Evolutionary conservation across 2,329 filamentous ascomycete species (phyloP).

Genomic region (Triangularia verruculosa): DNA sequence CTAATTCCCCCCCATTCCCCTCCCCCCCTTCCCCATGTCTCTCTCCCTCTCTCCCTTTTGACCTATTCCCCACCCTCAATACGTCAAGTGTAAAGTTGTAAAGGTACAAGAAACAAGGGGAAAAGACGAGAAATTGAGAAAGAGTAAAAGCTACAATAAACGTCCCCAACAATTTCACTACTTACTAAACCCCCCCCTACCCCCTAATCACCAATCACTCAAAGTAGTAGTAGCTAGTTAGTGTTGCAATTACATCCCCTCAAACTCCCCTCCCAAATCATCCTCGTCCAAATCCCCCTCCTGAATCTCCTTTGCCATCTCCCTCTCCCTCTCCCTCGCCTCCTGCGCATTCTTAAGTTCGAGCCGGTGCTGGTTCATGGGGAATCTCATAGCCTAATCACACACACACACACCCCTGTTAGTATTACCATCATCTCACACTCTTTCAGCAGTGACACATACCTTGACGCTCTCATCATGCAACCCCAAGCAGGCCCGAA

Average conservation of each 20-base stretch:
- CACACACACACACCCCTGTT: not conserved
- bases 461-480: conserved; percentile 99
- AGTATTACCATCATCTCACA: not conserved
- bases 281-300: conserved; percentile 96
- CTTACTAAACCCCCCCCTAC: not conserved
- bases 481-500: conserved; percentile 82
- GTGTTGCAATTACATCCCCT: conserved; percentile 69
- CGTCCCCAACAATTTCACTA: not conserved
- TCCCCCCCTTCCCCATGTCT: not conserved
- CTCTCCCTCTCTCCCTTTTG: not conserved
- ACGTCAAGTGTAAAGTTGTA: not conserved
- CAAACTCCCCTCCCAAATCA: conserved; percentile 92
- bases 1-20: not conserved
- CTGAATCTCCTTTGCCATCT: conserved; percentile 98
- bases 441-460: conserved; percentile 31
- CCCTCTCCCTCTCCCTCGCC: conserved; percentile 91
- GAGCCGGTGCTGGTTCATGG: conserved; percentile 97
- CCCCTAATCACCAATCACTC: not conserved
- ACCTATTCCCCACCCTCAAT: not conserved
- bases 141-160: not conserved
- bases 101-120: not conserved
- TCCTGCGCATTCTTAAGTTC: conserved; percentile 98
- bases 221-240: too few relatives aligned
- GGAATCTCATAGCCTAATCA: conserved; percentile 88
- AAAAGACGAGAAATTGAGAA: not conserved